These are phyloP conservation scores for Colletotrichum somersetense DNA, from an alignment of 2,329 filamentous ascomycete genomes.

Conservation along the genomic window DNA sequence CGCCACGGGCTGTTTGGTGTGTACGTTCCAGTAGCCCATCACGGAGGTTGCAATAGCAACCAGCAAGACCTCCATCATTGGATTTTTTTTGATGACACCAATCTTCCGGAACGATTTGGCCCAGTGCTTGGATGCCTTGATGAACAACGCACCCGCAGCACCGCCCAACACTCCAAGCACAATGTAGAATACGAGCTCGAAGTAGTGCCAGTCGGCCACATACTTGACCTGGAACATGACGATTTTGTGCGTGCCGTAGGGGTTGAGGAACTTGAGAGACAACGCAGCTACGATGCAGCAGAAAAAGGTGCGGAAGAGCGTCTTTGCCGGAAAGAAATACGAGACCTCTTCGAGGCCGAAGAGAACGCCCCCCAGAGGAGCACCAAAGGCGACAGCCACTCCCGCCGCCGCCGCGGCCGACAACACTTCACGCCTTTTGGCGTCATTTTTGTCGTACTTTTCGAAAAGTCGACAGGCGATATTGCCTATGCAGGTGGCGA, in stretches of 20 bases:
- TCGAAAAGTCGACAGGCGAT: conserved; percentile 93
- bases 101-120: conserved; percentile 89
- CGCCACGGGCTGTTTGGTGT: conserved; percentile 89
- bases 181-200: conserved; percentile 88
- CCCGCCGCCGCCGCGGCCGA: conserved; percentile 92
- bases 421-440: conserved; percentile 92
- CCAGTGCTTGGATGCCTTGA: conserved; percentile 94
- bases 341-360: conserved; percentile 96
- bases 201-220: conserved; percentile 90
- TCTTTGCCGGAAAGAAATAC: conserved; percentile 98
- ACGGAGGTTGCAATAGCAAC: conserved; percentile 89
- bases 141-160: conserved; percentile 88
- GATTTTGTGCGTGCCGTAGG: conserved; percentile 96
- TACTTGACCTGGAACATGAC: conserved; percentile 97
- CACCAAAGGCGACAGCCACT: conserved; percentile 94
- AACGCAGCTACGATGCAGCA: conserved; percentile 95
- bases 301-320: conserved; percentile 96
- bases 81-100: conserved; percentile 81
- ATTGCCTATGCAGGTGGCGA: conserved; percentile 94
- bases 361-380: conserved; percentile 86
- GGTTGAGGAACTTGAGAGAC: conserved; percentile 93
- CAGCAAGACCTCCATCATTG: conserved; percentile 87
- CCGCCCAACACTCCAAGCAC: conserved; percentile 90
- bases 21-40: conserved; percentile 91
- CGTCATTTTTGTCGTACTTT: conserved; percentile 96